Conservation (phyloP, 148 eudicot genomes). For the Heliamphora exappendiculata region DNA sequence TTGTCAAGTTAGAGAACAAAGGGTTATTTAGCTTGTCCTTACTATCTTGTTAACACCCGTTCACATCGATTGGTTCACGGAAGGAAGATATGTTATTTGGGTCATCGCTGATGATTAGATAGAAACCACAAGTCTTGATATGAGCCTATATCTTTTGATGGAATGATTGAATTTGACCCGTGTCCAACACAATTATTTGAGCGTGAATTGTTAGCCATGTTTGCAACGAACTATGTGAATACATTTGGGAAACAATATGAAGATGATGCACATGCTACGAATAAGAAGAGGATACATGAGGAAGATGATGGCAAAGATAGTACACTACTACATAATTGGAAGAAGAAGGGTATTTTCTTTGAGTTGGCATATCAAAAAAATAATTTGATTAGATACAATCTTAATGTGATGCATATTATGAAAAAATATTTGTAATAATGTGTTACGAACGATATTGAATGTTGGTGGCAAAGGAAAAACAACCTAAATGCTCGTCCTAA, state of each 20-base stretch:
- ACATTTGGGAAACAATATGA: background rate
- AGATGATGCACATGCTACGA: background rate
- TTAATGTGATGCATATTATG: constrained; percentile 9
- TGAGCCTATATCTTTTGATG: background rate
- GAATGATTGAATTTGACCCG: background rate
- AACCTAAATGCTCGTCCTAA: background rate
- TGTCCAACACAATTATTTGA: background rate
- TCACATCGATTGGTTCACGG: background rate
- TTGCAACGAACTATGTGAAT: background rate
- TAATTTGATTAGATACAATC: background rate
- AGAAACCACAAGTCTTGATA: background rate
- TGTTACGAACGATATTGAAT: background rate
- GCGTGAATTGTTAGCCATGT: background rate
- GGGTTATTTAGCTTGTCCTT: constrained; percentile 9
- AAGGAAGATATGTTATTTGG: constrained; percentile 5
- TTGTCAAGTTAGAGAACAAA: constrained; percentile 19
- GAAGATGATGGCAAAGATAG: background rate
- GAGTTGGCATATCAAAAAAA: background rate
- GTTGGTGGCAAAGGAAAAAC: constrained; percentile 8
- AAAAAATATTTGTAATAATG: background rate
- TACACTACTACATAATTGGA: background rate
- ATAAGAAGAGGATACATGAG: background rate
- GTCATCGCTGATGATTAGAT: background rate
- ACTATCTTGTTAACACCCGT: background rate
- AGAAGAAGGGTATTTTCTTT: background rate